A percentile compares a stretch with the other conserved stretches of the same genome.
phyloP scores from a whole-genome alignment of 2,329 filamentous ascomycete species.

The Aspergillus glaucus region DNA sequence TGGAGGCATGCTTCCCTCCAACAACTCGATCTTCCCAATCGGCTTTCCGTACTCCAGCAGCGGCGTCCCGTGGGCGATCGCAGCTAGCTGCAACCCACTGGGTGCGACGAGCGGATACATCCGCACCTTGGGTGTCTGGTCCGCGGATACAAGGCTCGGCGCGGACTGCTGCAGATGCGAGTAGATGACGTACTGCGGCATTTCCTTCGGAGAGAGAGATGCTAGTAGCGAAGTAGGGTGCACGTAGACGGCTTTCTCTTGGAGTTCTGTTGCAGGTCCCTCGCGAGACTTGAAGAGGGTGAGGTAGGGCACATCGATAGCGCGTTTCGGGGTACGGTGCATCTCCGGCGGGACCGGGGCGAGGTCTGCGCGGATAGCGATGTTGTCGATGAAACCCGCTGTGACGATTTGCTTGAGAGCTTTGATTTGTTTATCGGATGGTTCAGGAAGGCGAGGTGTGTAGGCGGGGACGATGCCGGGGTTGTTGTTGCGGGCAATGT shows the following conservation, averaged over 20 bases:
- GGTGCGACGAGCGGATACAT: slow-evolving; percentile 85
- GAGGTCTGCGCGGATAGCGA: slow-evolving; percentile 87
- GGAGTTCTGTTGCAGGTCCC: slow-evolving; percentile 34
- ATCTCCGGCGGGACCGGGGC: slow-evolving; percentile 64
- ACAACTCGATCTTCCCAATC: slow-evolving; percentile 66
- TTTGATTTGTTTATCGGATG: slow-evolving; percentile 63
- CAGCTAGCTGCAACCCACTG: slow-evolving; percentile 66
- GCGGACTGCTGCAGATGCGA: slow-evolving; percentile 70
- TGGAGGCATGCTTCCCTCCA: slow-evolving; percentile 39
- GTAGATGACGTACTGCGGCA: slow-evolving; percentile 84
- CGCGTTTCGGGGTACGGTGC: slow-evolving; percentile 66
- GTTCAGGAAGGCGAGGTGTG: slow-evolving; percentile 49
- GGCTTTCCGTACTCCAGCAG: slow-evolving; percentile 82
- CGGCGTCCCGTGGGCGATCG: slow-evolving; percentile 76
- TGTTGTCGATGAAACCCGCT: slow-evolving; percentile 86
- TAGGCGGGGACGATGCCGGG: slow-evolving; percentile 41
- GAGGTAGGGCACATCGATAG: slow-evolving; percentile 86
- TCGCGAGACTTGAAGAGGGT: slow-evolving; percentile 67
- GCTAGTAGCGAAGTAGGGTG: slow-evolving; percentile 81
- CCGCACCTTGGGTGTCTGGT: slow-evolving; percentile 63
- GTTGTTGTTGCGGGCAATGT: slow-evolving; percentile 70
- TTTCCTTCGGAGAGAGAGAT: slow-evolving; percentile 60
- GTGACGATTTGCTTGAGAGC: slow-evolving; percentile 87
- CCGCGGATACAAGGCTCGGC: slow-evolving; percentile 44
- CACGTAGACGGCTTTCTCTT: slow-evolving; percentile 70